Conservation (phyloP, 1,284 basidiomycete genomes). For the Puccinia horiana region DNA sequence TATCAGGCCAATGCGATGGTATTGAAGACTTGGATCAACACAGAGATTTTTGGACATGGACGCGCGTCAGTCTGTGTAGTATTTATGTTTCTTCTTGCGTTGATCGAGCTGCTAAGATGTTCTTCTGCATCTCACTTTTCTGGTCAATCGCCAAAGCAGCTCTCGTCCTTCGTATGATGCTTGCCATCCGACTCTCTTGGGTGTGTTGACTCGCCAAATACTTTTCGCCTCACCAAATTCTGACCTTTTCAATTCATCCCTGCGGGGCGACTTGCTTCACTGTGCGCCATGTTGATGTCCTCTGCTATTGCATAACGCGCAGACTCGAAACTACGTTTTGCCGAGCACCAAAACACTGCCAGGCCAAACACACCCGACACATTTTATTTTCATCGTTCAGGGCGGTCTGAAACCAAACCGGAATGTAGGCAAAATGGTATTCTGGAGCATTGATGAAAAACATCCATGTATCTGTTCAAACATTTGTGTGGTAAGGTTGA, state of each 20-base stretch:
- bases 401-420: constrained; percentile 21
- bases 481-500: not conserved
- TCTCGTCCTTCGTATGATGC: not conserved
- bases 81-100: too few relatives aligned
- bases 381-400: not conserved
- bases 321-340: constrained; percentile 11
- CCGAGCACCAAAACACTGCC: not conserved
- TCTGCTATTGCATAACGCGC: not conserved
- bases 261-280: not conserved
- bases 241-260: not conserved
- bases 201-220: not conserved
- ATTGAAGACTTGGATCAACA: too few relatives aligned
- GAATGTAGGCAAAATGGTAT: constrained; percentile 4
- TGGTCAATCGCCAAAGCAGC: not conserved
- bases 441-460: not conserved
- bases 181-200: not conserved
- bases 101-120: not conserved
- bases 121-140: not conserved
- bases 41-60: too few relatives aligned
- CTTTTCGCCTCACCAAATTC: not conserved
- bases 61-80: too few relatives aligned
- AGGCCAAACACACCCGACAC: not conserved
- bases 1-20: too few relatives aligned
- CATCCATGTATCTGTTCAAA: not conserved
- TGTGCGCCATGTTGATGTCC: not conserved